Base-by-base conservation (phyloP, 2,329 filamentous ascomycete species). In the Hymenoscyphus repandus region DNA sequence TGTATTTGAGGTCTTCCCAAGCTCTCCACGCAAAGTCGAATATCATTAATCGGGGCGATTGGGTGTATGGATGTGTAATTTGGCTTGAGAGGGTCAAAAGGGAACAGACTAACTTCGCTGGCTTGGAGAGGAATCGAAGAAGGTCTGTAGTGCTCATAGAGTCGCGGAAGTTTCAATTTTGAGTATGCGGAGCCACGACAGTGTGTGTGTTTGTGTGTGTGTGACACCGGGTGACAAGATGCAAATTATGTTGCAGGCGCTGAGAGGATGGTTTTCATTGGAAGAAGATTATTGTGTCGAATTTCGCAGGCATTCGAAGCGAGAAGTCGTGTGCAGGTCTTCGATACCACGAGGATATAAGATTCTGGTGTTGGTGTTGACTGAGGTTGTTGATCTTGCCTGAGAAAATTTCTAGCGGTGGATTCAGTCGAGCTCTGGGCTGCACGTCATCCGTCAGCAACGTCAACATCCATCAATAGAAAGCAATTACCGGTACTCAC, bases 61-160 rank as follows among this genome's bases (percentile, higher is more conserved):
- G 22, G 22, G 22, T 7, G 22, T 27, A 4, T 27, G 22, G 7
- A 27, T 27, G 22, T 27, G 22, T 27, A 27, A 7, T 27, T 27
- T 27, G n/a, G 4, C 22, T 27, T 27, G 22, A 27, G 22, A 7
- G 22, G 7, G 7, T 27, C 22, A 27, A 27, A 27, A 18, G 34
- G 22, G 49, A 33, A n/a, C 45, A 57, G 47, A 75, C 87, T 69
- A 74, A 95, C 90, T 95, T 95, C 72, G 89, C 88, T 69, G 90
- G 90, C 79, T 93, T 93, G 69, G 89, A 95, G 65, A 96, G 83
- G 77, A 95, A 93, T 75, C 90, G 88, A 69, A 95, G 82, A 68
- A 95, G 83, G 74, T 95, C 88, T 75, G 85, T 87, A 72, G 80
- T 85, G 86, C 83, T 91, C 90, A 96, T 96, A 85, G 83, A 88